These are phyloP conservation scores for Xylaria intraflava DNA, from an alignment of 495 filamentous ascomycete genomes.

Conservation along the genomic window DNA sequence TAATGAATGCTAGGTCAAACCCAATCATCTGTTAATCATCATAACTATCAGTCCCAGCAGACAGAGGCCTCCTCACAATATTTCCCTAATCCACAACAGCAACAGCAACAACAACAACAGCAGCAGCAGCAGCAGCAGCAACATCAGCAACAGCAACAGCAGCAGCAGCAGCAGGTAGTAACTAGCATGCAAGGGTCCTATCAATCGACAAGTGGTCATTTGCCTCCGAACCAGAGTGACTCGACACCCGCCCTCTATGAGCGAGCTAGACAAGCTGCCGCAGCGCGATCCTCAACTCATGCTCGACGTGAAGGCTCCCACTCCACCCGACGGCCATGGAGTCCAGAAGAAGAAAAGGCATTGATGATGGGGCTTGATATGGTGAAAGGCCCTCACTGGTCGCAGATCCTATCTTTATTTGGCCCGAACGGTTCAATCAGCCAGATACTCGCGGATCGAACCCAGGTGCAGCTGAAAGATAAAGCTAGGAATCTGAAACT, in stretches of 20 bases:
- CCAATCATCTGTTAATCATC: slow-evolving; percentile 17
- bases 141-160: slow-evolving; percentile 23
- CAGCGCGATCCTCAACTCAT: slow-evolving; percentile 68
- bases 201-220: slow-evolving; percentile 29
- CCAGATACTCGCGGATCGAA: slow-evolving; percentile 82
- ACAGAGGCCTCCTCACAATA: slow-evolving; percentile 16
- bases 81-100: slow-evolving; percentile 22
- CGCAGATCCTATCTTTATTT: slow-evolving; percentile 85
- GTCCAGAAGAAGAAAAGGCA: slow-evolving; percentile 82
- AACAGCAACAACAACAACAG: slow-evolving; percentile 23
- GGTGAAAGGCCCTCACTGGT: slow-evolving; percentile 93
- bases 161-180: slow-evolving; percentile 18
- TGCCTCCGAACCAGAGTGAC: slow-evolving; percentile 65
- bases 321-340: slow-evolving; percentile 85
- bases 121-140: slow-evolving; percentile 17
- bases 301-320: slow-evolving; percentile 68
- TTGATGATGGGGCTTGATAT: slow-evolving; percentile 87
- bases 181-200: slow-evolving; percentile 13
- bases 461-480: slow-evolving; percentile 92
- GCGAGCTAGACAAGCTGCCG: slow-evolving; percentile 72
- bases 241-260: slow-evolving; percentile 77
- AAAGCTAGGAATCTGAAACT: slow-evolving; percentile 93
- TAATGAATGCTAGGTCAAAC: slow-evolving; percentile 7
- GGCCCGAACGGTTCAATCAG: slow-evolving; percentile 76
- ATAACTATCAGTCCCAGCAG: slow-evolving; percentile 30